These are phyloP conservation scores for Kuraishia piskuri DNA, from an alignment of 805 yeast genomes.

Conservation along the genomic window DNA sequence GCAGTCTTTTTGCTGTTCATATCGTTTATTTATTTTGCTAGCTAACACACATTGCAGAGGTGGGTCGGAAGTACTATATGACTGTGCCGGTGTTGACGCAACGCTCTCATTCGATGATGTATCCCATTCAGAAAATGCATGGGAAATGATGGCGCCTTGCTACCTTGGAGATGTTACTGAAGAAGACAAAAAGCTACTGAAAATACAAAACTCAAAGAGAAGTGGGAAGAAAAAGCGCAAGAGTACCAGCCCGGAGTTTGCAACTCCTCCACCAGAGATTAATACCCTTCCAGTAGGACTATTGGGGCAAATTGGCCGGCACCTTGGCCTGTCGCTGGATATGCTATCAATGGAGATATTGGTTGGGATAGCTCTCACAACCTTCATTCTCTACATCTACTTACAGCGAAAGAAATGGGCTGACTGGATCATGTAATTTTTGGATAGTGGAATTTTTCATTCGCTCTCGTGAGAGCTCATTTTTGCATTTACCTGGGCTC, in stretches of 20 bases:
- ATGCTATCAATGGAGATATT: conserved; percentile 9
- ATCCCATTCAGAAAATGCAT: conserved; percentile 74
- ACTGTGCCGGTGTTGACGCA: conserved; percentile 77
- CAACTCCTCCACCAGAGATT: background rate
- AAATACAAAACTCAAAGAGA: conserved; percentile 12
- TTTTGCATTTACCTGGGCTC: background rate
- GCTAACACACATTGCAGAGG: conserved; percentile 27
- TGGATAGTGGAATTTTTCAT: background rate
- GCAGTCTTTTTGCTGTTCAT: background rate
- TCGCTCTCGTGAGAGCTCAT: background rate
- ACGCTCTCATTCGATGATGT: conserved; percentile 60
- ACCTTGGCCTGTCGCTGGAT: conserved; percentile 1
- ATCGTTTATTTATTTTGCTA: background rate
- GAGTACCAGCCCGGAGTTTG: background rate
- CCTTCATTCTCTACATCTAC: conserved; percentile 18
- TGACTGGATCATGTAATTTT: conserved; percentile 10
- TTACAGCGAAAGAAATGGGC: conserved; percentile 22
- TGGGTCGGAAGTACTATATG: conserved; percentile 74
- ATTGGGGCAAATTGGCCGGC: background rate
- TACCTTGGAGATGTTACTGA: conserved; percentile 73
- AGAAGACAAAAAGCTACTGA: conserved; percentile 44
- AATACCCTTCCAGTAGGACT: background rate
- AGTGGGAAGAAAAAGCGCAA: background rate
- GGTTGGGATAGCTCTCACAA: conserved; percentile 14
- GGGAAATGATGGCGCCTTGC: conserved; percentile 76